A percentile compares a stretch with the other conserved stretches of the same genome.
These are phyloP conservation scores for Solanum ahanhuiri DNA, from an alignment of 257 asterid species.

Conservation along the genomic window DNA sequence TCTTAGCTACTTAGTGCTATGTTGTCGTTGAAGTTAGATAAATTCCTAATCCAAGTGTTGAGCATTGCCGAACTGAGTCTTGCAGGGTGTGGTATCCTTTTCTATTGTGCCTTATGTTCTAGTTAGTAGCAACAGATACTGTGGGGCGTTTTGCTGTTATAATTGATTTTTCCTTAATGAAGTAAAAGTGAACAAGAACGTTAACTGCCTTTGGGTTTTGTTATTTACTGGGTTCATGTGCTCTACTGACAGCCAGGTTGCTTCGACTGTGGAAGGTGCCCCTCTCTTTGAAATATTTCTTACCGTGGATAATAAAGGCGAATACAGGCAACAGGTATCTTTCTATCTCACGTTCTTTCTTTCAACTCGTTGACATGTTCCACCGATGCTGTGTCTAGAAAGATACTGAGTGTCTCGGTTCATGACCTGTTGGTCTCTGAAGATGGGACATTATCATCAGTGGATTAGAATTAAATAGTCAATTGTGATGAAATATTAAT, in stretches of 20 bases:
- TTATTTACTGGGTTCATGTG: slow-evolving; percentile 12
- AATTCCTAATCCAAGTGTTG: neutral
- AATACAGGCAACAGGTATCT: slow-evolving; percentile 72
- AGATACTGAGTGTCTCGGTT: neutral
- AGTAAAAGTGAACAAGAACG: neutral
- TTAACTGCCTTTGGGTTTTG: neutral
- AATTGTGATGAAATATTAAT: neutral
- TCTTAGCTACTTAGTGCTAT: neutral
- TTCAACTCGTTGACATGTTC: neutral
- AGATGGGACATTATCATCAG: neutral
- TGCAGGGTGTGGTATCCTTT: neutral
- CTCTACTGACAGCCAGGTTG: slow-evolving; percentile 71
- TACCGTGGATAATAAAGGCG: slow-evolving; percentile 41
- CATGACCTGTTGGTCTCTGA: neutral
- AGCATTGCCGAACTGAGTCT: neutral
- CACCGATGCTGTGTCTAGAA: neutral
- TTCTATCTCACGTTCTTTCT: slow-evolving; percentile 3
- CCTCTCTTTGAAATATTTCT: slow-evolving; percentile 84
- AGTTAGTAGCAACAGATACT: neutral
- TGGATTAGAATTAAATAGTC: neutral
- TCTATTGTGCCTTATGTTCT: neutral
- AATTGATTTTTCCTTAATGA: neutral
- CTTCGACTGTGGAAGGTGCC: slow-evolving; percentile 61
- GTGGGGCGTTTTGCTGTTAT: neutral
- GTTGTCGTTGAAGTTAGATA: neutral